Conservation (phyloP, 768 basidiomycete genomes). For the Tylopilus vinaceipallidus region DNA sequence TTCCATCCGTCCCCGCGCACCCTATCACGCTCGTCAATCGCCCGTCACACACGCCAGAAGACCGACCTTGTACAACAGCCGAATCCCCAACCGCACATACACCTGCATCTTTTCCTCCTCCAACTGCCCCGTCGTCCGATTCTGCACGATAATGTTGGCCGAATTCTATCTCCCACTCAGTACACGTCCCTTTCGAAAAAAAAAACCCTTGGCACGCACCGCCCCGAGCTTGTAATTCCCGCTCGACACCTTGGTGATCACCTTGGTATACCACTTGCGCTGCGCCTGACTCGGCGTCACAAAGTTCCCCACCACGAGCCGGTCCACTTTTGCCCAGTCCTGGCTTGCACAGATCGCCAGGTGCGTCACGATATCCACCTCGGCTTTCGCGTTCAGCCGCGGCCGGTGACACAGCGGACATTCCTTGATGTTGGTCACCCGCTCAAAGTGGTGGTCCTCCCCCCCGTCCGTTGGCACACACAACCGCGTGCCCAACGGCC, state of each 20-base stretch:
- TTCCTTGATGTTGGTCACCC: conserved; percentile 92
- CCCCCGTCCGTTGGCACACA: conserved; percentile 1
- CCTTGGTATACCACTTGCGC: conserved; percentile 94
- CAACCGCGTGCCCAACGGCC: too few relatives aligned
- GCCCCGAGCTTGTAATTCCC: conserved; percentile 91
- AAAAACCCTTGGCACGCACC: conserved; percentile 42
- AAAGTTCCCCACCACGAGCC: conserved; percentile 91
- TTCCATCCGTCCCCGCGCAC: conserved; percentile 86
- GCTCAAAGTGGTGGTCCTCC: conserved; percentile 53
- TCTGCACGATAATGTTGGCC: conserved; percentile 97
- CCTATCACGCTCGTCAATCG: conserved; percentile 38
- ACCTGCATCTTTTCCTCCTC: conserved; percentile 99
- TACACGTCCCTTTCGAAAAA: background rate
- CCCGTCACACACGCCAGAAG: background rate
- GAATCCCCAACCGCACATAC: conserved; percentile 90
- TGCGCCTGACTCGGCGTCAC: conserved; percentile 95
- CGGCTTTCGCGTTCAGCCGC: conserved; percentile 79
- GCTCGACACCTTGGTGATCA: conserved; percentile 80
- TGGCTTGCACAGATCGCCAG: conserved; percentile 93
- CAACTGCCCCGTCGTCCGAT: conserved; percentile 84
- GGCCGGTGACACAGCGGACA: conserved; percentile 94
- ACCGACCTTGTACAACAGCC: conserved; percentile 80
- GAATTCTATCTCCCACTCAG: conserved; percentile 68
- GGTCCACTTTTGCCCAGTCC: conserved; percentile 88
- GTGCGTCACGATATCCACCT: conserved; percentile 94